Base-by-base conservation (phyloP, 2,329 filamentous ascomycete genomes). In the Pestalotiopsis sp. region DNA sequence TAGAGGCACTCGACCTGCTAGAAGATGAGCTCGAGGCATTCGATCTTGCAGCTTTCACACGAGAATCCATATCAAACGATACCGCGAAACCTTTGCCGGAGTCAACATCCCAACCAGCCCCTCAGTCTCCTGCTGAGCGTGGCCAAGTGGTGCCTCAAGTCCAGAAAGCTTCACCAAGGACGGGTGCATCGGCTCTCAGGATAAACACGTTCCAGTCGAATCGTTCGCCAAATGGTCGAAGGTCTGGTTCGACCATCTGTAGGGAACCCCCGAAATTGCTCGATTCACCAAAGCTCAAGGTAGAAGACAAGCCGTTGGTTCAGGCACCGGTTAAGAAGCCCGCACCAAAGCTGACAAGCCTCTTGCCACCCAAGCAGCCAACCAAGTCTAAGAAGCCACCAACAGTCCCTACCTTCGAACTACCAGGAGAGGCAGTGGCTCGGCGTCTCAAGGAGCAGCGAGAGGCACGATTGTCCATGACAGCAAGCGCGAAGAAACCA, bases 21-120 rank as follows among this genome's bases (percentile, higher is more conserved):
- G 88, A 91, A 72, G 89, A 91, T 39, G 83, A 90, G 64, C 81
- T 91, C 11, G 88, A 91, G 72, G 86, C 83, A 2, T 80, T 89
- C 41, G 75, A 81, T 64, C 68, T 75, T 45, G 75, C 75, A 56
- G 74, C 77, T 38, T 72, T 71, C 64, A 72, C 77, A 23, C 70
- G 71, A 45, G 64, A 72, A 62, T 70, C 75, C 12, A 58, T 73
- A 4, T 68, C 75, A 13, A 59, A 72, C 4, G 70, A 71, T 31
- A 56, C 63, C 12, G 67, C 56, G 38, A 70, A 72, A 38, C 56
- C 71, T 11, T 25, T 68, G 11, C 36, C 68, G 9, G n/a, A 61
- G 13, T 68, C n/a, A n/a, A 3, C 45, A 52, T 52, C 17, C 6
- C 45, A 6, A 7, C 9, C 31, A 36, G 7, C 41, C 25, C 11